These are phyloP conservation scores for Rubia balearica DNA, from an alignment of 305 asterid species.

Conservation along the genomic window DNA sequence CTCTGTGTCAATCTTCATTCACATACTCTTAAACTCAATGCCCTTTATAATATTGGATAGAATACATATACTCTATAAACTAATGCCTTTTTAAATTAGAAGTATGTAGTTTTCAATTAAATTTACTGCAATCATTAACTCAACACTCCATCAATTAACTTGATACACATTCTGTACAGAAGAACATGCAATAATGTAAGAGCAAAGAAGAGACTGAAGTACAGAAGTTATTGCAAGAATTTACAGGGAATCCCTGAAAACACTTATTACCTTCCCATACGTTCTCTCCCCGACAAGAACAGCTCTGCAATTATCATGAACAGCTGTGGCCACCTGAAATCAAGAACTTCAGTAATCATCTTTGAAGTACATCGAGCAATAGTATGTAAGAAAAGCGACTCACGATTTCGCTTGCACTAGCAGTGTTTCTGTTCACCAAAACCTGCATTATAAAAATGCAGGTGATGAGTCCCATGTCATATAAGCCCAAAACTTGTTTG, in stretches of 20 bases:
- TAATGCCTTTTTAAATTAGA: neutral
- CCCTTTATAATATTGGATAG: neutral
- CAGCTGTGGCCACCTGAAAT: conserved; percentile 96
- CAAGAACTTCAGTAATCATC: conserved; percentile 17
- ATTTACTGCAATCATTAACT: neutral
- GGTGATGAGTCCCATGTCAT: neutral
- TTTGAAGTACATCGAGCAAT: conserved; percentile 15
- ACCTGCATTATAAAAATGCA: conserved; percentile 51
- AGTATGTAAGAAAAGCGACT: conserved; percentile 34
- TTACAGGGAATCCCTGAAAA: neutral
- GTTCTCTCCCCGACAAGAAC: conserved; percentile 97
- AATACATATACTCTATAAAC: no score
- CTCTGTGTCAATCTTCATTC: no score
- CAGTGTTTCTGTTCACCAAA: conserved; percentile 90
- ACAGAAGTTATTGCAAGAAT: neutral
- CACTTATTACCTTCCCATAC: conserved; percentile 67
- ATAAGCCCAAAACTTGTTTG: neutral
- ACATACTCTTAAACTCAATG: neutral
- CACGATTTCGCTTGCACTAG: conserved; percentile 99
- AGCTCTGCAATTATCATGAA: conserved; percentile 97
- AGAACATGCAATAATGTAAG: neutral
- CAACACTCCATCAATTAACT: neutral
- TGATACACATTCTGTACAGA: neutral
- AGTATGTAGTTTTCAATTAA: neutral
- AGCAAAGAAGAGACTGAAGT: neutral